phyloP scores from a whole-genome alignment of 345 rosid species.

The Xanthoceras sorbifolium region DNA sequence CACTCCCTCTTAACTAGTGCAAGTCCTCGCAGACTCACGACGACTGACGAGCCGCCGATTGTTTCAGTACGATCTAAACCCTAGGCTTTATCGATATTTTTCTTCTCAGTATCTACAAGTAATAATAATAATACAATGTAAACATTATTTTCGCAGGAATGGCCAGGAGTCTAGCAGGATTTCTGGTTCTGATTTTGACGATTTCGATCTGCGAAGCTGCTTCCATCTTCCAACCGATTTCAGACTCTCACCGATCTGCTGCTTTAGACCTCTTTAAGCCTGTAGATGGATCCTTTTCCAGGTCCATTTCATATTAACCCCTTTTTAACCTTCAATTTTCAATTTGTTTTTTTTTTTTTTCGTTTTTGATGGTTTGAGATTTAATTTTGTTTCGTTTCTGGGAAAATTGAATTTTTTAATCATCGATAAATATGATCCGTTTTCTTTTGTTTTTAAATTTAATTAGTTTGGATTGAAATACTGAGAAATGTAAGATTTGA shows the following conservation, averaged over 20 bases:
- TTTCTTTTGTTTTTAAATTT: not conserved
- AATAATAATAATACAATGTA: not conserved
- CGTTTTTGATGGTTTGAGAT: not conserved
- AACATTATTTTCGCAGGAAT: conserved; percentile 40
- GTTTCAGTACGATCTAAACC: conserved; percentile 19
- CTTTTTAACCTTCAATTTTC: not conserved
- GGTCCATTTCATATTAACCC: conserved; percentile 46
- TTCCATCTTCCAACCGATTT: conserved; percentile 71
- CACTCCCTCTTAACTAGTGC: not conserved
- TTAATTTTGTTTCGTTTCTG: not conserved
- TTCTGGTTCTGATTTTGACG: conserved; percentile 41
- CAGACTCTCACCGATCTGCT: conserved; percentile 90
- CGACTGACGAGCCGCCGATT: not conserved
- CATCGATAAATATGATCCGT: not conserved
- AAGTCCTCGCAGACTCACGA: conserved; percentile 5
- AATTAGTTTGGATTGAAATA: not conserved
- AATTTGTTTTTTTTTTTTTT: not conserved
- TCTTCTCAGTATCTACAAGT: not conserved
- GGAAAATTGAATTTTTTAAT: conserved; percentile 1
- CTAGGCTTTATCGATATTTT: conserved; percentile 3
- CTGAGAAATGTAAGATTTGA: not conserved
- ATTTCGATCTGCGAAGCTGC: conserved; percentile 60
- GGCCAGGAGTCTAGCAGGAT: conserved; percentile 46
- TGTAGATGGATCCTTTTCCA: conserved; percentile 61
- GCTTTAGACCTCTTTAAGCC: conserved; percentile 71